Evolutionary conservation across 1,139 yeast species (phyloP), one percentile per base, ranked within the genome.

Genomic region (Debaryomyces sp.): DNA sequence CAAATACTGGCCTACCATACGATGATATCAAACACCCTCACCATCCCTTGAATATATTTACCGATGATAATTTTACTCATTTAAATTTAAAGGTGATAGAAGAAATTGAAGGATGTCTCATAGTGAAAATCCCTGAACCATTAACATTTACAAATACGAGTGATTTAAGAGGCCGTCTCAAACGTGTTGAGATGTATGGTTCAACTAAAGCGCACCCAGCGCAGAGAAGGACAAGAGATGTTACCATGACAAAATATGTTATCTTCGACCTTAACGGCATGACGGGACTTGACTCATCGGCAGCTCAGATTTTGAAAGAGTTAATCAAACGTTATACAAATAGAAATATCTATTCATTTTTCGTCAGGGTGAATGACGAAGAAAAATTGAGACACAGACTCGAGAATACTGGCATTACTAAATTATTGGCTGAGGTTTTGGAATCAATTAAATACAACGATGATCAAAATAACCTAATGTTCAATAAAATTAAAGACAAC

Each of bases 61-160:
- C 68, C 3, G 77, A 73, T 47, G 70, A 66, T 21, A 60, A 70
- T 49, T 64, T 64, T 60, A 74, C 72, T 46, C 71, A 64, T 36
- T 66, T 75, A 42, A 75, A 75, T 50, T 60, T 66, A 6, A 68
- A 67, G 33, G 73, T 70, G 2, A 66, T 86, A 29, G 94, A 89
- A 60, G 92, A 89, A 54, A 77, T 89, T 41, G 94, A 89, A 60
- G 96, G 96, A 1, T 89, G 96, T 59, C 73, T 94, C 44, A 87
- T 92, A 41, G 87, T 92, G 30, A 89, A 87, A 57, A 84, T 94
- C 35, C 96, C 98, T 0, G 98, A 94, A 61, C 97, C 98, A 1
- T 71, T 94, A 50, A 90, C 96, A 1, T 94, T 94, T 66, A 91
- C 97, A 35, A 94, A 94, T 62, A 82, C 96, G 13, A 89, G 87